Percentiles rank a stretch among this genome's conserved stretches.
These are phyloP conservation scores for Raphanus sativus DNA, from an alignment of 345 rosid genomes.

Conservation along the genomic window DNA sequence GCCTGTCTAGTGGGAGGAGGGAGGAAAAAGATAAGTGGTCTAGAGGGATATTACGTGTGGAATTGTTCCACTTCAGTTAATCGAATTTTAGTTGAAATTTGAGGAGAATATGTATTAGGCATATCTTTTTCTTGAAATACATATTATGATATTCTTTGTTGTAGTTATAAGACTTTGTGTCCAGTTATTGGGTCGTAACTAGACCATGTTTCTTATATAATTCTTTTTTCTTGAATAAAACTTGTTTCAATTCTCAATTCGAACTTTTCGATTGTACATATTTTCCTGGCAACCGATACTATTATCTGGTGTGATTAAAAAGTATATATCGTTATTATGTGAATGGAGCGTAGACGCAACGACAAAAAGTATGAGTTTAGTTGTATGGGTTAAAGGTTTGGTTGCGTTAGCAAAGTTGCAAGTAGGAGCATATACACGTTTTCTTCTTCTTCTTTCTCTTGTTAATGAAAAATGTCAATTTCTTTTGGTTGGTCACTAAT, in stretches of 20 bases:
- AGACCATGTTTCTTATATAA: slow-evolving; percentile 4
- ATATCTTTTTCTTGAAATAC: background rate
- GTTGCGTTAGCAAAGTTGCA: slow-evolving; percentile 34
- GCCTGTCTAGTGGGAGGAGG: background rate
- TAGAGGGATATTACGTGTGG: slow-evolving; percentile 28
- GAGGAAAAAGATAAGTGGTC: slow-evolving; percentile 1
- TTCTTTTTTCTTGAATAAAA: slow-evolving; percentile 8
- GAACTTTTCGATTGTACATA: background rate
- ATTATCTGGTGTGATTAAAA: background rate
- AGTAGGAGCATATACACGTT: slow-evolving; percentile 31
- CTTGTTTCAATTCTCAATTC: background rate
- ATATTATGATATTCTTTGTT: background rate
- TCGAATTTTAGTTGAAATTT: slow-evolving; percentile 23
- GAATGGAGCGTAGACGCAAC: slow-evolving; percentile 27
- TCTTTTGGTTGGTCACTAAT: slow-evolving; percentile 38
- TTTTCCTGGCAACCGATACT: background rate
- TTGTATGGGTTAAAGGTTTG: slow-evolving; percentile 37
- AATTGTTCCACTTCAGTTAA: slow-evolving; percentile 21
- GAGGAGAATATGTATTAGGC: slow-evolving; percentile 16
- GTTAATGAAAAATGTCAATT: slow-evolving; percentile 24
- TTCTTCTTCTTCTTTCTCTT: slow-evolving; percentile 11
- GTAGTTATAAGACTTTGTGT: slow-evolving; percentile 10
- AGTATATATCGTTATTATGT: background rate
- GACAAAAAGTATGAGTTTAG: slow-evolving; percentile 27
- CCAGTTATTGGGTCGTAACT: slow-evolving; percentile 15